Base-by-base conservation (phyloP, 2,329 filamentous ascomycete species). In the Fusarium aywerte region DNA sequence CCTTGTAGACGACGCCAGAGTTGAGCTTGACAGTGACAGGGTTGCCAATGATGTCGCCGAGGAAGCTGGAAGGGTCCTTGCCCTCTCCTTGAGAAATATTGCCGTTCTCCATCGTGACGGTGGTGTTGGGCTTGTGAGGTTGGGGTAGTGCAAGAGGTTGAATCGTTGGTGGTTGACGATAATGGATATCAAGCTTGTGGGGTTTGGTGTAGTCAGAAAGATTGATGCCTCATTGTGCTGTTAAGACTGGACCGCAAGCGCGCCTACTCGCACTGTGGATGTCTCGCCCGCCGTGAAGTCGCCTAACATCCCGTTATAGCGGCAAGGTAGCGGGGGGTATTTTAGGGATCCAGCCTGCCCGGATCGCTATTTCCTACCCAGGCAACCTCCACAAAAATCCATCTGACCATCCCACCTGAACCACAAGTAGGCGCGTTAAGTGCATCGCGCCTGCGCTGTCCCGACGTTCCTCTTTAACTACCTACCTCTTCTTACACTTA, bases 1-100 rank as follows among this genome's bases (percentile, higher is more conserved):
- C 96, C 87, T 96, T 97, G 86, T 97, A 99, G 66, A 98, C 90
- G 62, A 97, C 93, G 54, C 96, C 96, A n/a, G 94, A 97, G 82
- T 99, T 99, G 72, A 99, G 87, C 83, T 98, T 98, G 70, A 99
- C 95, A 2, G 93, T 96, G 70, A 99, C 96, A 35, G 93, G 89
- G 68, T 93, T 92, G 63, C 95, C 94, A 75, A 97, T 97, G 77
- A 99, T 97, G 77, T 97, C 93, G 79, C 91, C 89, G 61, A 99
- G 84, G 79, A 99, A 99, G 70, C 91, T 90, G 13, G 94, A 97
- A 5, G 96, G 96, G 79, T 99, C 96, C 79, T 93, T 95, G 66
- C 92, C 91, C 79, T 96, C 92, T 60, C 81, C 80, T 75, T 88
- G 86, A 29, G 80, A 80, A 62, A 81, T 80, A 65, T 84, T 84